Percentiles rank a stretch among this genome's conserved stretches.
phyloP scores from a whole-genome alignment of 1,284 basidiomycete species.

The Irpex lacteus region DNA sequence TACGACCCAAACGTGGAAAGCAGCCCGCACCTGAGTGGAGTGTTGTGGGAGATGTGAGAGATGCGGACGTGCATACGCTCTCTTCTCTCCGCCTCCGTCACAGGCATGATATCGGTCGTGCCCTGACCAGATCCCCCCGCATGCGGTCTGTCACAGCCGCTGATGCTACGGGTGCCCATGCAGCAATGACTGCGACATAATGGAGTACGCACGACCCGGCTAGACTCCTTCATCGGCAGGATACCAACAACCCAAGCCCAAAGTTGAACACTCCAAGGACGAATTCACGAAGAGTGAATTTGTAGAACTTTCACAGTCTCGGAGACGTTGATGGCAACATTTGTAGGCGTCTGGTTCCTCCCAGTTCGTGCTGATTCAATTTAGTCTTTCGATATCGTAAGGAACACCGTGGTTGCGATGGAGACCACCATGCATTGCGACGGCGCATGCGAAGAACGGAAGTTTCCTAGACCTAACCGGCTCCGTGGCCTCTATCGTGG shows the following conservation, averaged over 20 bases:
- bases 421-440: background rate
- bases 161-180: background rate
- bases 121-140: background rate
- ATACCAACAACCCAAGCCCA: background rate
- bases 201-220: background rate
- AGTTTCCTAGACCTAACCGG: background rate
- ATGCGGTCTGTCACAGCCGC: background rate
- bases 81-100: background rate
- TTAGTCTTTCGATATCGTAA: no score
- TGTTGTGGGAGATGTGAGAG: background rate
- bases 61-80: no score
- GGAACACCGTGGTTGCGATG: no score
- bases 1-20: background rate
- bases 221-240: background rate
- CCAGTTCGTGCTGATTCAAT: no score
- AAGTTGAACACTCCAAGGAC: background rate
- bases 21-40: background rate
- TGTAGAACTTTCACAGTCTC: background rate
- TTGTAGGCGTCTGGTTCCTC: background rate
- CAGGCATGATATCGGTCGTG: background rate
- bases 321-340: background rate
- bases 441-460: background rate
- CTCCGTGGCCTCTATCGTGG: background rate
- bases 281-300: background rate
- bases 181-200: background rate